Evolutionary conservation across 1,284 basidiomycete genomes (phyloP).

Genomic region (Mycena sp.): DNA sequence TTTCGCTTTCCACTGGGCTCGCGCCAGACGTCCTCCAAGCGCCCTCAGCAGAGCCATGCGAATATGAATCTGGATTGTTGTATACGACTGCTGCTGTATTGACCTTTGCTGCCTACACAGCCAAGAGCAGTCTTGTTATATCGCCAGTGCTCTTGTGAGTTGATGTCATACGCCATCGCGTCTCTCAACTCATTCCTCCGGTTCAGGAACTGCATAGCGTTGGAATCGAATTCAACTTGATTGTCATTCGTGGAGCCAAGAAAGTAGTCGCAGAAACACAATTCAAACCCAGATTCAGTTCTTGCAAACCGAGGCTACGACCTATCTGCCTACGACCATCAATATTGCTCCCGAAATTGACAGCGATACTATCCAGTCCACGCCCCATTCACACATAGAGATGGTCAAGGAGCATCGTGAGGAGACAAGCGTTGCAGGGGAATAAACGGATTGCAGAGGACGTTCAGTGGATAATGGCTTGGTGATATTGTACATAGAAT

Average conservation of each 20-base stretch:
- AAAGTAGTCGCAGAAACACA: too few relatives aligned
- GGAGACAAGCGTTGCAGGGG: too few relatives aligned
- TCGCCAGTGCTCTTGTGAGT: constrained; percentile 6
- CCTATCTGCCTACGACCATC: too few relatives aligned
- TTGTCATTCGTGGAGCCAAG: constrained; percentile 8
- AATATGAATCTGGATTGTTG: constrained; percentile 13
- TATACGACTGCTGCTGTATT: constrained; percentile 7
- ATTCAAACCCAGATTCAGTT: too few relatives aligned
- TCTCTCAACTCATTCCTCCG: background rate
- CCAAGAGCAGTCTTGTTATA: background rate
- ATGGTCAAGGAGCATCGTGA: too few relatives aligned
- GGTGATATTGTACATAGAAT: too few relatives aligned
- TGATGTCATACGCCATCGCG: background rate
- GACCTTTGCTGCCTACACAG: background rate
- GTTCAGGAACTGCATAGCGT: background rate
- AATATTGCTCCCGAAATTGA: too few relatives aligned
- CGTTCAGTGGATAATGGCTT: too few relatives aligned
- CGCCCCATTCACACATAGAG: too few relatives aligned
- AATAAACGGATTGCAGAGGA: too few relatives aligned
- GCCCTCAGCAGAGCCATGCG: constrained; percentile 1
- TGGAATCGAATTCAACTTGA: constrained; percentile 10
- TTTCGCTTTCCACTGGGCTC: background rate
- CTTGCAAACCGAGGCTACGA: too few relatives aligned
- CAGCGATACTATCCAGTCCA: too few relatives aligned
- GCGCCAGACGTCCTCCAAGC: background rate